Evolutionary conservation across 805 yeast genomes (phyloP).

Genomic region (Kuraishia ogatae): DNA sequence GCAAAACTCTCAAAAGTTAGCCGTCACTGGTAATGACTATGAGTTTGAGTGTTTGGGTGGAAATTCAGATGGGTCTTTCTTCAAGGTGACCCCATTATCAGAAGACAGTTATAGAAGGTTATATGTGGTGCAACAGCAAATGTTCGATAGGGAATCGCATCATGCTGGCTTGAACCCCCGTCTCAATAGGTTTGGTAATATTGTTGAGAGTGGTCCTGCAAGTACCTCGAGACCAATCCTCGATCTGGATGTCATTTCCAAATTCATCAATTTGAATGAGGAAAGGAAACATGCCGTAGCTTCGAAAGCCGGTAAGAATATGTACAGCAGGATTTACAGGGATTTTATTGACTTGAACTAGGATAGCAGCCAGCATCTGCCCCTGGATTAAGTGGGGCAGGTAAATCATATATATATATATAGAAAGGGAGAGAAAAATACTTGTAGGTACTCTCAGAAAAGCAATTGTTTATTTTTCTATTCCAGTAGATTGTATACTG

Average conservation of each 20-base stretch:
- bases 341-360: constrained; percentile 29
- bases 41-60: constrained; percentile 61
- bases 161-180: constrained; percentile 76
- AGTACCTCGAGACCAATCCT: constrained; percentile 51
- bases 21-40: neutral
- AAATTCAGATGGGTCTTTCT: constrained; percentile 72
- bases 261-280: constrained; percentile 46
- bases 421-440: no score
- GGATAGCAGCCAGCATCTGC: no score
- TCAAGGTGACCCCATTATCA: constrained; percentile 61
- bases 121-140: constrained; percentile 80
- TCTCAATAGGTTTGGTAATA: constrained; percentile 43
- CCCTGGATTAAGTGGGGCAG: no score
- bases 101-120: constrained; percentile 75
- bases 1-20: constrained; percentile 14
- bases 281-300: constrained; percentile 47
- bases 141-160: constrained; percentile 68
- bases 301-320: constrained; percentile 48
- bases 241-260: constrained; percentile 49
- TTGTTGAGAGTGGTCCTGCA: constrained; percentile 23
- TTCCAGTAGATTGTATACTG: no score
- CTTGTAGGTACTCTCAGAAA: no score
- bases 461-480: no score
- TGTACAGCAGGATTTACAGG: constrained; percentile 55
- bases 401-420: no score